A percentile compares a stretch with the other conserved stretches of the same genome.
phyloP scores from a whole-genome alignment of 1,284 basidiomycete species.

The Sphaerobolus stellatus region DNA sequence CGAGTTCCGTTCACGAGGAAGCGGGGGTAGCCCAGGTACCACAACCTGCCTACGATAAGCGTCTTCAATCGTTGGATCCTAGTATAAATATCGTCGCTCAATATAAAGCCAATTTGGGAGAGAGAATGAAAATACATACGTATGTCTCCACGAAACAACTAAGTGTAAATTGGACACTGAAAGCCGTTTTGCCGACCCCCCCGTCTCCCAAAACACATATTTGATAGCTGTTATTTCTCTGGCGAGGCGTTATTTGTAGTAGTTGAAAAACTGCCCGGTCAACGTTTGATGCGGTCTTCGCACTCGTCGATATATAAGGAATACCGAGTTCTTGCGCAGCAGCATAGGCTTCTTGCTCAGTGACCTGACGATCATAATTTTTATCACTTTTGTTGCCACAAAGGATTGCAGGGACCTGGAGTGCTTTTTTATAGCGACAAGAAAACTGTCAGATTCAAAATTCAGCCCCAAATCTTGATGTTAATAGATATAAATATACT shows the following conservation, averaged over 20 bases:
- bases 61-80: conserved; percentile 14
- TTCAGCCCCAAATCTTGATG: too few relatives aligned
- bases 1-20: not conserved
- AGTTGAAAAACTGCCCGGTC: conserved; percentile 12
- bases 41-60: conserved; percentile 3
- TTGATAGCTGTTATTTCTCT: conserved; percentile 27
- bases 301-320: conserved; percentile 8
- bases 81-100: not conserved
- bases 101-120: not conserved
- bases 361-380: not conserved
- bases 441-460: not conserved
- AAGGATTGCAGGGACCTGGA: not conserved
- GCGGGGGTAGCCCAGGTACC: conserved; percentile 3
- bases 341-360: not conserved
- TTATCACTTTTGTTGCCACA: conserved; percentile 8
- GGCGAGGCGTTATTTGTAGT: conserved; percentile 6
- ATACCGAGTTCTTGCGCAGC: conserved; percentile 1
- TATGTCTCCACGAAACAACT: conserved; percentile 8
- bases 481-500: not conserved
- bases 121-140: not conserved
- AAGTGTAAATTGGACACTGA: not conserved
- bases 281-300: conserved; percentile 9
- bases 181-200: conserved; percentile 30
- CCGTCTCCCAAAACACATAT: conserved; percentile 51
- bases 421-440: not conserved